These are phyloP conservation scores for Myxozyma kluyveri DNA, from an alignment of 805 yeast genomes.

Conservation along the genomic window DNA sequence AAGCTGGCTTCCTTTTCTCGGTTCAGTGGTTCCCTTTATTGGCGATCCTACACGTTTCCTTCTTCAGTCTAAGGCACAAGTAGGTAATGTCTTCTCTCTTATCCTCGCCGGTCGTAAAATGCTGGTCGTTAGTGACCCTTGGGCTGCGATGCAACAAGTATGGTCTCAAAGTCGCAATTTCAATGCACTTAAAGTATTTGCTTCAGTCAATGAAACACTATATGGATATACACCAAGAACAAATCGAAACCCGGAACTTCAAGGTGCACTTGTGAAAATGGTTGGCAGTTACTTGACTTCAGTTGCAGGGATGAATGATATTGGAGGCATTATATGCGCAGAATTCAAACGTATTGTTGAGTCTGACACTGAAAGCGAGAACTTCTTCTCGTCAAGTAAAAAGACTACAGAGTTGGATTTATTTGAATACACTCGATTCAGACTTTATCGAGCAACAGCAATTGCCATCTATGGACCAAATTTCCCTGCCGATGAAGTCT, in stretches of 20 bases:
- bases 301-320: not conserved
- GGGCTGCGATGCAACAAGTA: constrained; percentile 17
- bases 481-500: constrained; percentile 20
- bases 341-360: not conserved
- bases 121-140: constrained; percentile 23
- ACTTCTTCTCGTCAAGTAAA: not conserved
- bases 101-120: constrained; percentile 19
- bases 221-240: constrained; percentile 3
- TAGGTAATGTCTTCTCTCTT: constrained; percentile 21
- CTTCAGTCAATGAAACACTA: constrained; percentile 4
- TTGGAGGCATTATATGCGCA: not conserved
- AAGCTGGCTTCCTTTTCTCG: constrained; percentile 24
- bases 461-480: constrained; percentile 18
- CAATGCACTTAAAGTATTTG: constrained; percentile 6
- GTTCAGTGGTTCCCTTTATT: constrained; percentile 10
- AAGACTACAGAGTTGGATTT: constrained; percentile 5
- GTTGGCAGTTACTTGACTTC: not conserved
- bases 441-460: constrained; percentile 11
- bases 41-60: constrained; percentile 14
- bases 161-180: constrained; percentile 1
- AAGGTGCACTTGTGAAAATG: not conserved
- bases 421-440: constrained; percentile 4
- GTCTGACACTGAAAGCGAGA: not conserved
- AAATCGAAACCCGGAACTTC: constrained; percentile 5
- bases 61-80: constrained; percentile 1